Base-by-base conservation (phyloP, 495 filamentous ascomycete genomes). In the Xylaria curta region DNA sequence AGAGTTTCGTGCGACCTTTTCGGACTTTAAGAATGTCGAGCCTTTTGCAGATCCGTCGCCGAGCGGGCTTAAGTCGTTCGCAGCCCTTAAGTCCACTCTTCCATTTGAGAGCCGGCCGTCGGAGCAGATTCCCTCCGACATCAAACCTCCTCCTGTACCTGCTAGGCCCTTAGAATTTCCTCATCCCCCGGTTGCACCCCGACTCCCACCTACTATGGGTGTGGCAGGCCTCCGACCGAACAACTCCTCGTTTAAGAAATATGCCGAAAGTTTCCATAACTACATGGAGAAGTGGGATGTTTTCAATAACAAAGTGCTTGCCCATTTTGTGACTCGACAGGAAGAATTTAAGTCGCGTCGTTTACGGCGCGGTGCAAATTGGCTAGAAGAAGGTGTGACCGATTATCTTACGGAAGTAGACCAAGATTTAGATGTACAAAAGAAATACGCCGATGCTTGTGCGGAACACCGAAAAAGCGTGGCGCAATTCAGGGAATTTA, bases 31-130 rank as follows among this genome's bases (percentile, higher is more conserved):
- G 12, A 89, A 91, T 38, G 86, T 91, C 8, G 89, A 88, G 44
- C 94, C 94, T 0, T 89, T 95, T 51, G 82, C 82, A 3, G 81
- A 81, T 42, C 81, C 84, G 19, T 79, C 40, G 7, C 33, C 86
- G 15, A 84, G 80, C 31, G 88, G 90, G 17, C 88, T 95, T 6
- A 80, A 84, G 24, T 89, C 89, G 46, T 85, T 97, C 42, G 84
- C 85, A 26, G 92, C 93, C 72, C 80, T 97, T 46, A 85, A 84
- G 31, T 82, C 86, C 8, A 90, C 84, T 2, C 87, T 97, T 1
- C 94, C 94, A 0, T 96, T 95, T 78, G 81, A 90, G 69, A 94
- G 92, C 53, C 82, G 85, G 38, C 77, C 93, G 1, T 85, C 90
- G 5, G 71, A 80, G 24, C 79, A 81, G 19, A 76, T 84, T 21